Evolutionary conservation across 1,139 yeast species (phyloP).

Genomic region (Candida gigantensis): DNA sequence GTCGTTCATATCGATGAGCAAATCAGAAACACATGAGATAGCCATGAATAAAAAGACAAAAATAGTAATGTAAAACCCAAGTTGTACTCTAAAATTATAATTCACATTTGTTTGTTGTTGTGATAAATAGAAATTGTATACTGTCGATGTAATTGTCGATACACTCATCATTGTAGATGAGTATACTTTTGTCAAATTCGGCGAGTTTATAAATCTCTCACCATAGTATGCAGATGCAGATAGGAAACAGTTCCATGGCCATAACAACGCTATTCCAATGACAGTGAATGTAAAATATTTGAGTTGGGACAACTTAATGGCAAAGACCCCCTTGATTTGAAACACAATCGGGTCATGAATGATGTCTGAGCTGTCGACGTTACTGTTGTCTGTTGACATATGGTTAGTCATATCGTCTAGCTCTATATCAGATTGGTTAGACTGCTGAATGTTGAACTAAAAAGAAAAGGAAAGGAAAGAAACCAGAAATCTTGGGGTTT

Average conservation of each 20-base stretch:
- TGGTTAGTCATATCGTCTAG: too few species aligned
- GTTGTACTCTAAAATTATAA: constrained; percentile 57
- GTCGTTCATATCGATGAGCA: constrained; percentile 41
- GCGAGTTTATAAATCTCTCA: constrained; percentile 56
- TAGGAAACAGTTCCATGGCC: constrained; percentile 97
- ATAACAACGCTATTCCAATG: constrained; percentile 76
- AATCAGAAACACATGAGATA: constrained; percentile 47
- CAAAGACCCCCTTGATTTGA: constrained; percentile 17
- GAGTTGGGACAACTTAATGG: constrained; percentile 36
- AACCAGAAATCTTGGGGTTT: too few species aligned
- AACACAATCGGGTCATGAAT: constrained; percentile 31
- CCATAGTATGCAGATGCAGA: constrained; percentile 85
- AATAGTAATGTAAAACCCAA: constrained; percentile 61
- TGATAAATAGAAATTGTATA: constrained; percentile 64
- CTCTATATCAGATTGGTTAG: too few species aligned
- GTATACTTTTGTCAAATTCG: constrained; percentile 59
- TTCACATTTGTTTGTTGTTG: constrained; percentile 64
- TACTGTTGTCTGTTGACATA: constrained; percentile 15
- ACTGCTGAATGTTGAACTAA: too few species aligned
- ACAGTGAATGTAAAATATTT: constrained; percentile 63
- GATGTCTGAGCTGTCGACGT: not conserved
- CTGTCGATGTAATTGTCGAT: constrained; percentile 70
- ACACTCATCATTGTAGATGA: constrained; percentile 89
- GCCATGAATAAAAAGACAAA: constrained; percentile 56
- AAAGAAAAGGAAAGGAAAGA: too few species aligned